phyloP scores from a whole-genome alignment of 768 basidiomycete species.

The Trametes cinnabarina region DNA sequence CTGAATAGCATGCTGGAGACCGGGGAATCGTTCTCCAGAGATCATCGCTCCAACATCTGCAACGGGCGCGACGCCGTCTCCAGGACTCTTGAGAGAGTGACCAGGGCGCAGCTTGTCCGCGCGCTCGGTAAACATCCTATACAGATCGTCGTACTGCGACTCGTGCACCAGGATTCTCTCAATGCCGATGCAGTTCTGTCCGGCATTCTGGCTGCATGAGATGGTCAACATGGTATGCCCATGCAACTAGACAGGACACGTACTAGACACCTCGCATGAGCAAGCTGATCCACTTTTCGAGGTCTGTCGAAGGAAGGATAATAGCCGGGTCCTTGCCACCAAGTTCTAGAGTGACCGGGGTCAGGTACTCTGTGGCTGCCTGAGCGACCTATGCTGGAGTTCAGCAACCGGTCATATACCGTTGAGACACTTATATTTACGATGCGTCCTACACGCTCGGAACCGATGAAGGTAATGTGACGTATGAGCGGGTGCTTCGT shows the following conservation, averaged over 20 bases:
- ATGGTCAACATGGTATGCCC: background rate
- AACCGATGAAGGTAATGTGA: constrained; percentile 95
- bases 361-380: constrained; percentile 83
- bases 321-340: constrained; percentile 95
- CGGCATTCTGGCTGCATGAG: constrained; percentile 73
- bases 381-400: constrained; percentile 58
- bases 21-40: constrained; percentile 63
- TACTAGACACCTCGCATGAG: constrained; percentile 94
- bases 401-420: background rate
- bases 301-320: constrained; percentile 81
- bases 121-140: constrained; percentile 60
- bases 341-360: constrained; percentile 90
- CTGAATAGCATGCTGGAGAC: constrained; percentile 65
- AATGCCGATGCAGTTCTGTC: constrained; percentile 97
- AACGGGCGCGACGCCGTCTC: constrained; percentile 66
- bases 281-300: constrained; percentile 73
- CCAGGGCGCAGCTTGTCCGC: constrained; percentile 72
- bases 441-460: constrained; percentile 73
- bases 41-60: constrained; percentile 92
- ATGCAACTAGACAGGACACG: constrained; percentile 33
- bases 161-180: constrained; percentile 88
- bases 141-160: constrained; percentile 73
- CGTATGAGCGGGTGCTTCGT: constrained; percentile 78
- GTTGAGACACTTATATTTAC: constrained; percentile 35
- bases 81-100: constrained; percentile 63